Evolutionary conservation across 768 basidiomycete genomes (phyloP).

Genomic region (Mycena polygramma): DNA sequence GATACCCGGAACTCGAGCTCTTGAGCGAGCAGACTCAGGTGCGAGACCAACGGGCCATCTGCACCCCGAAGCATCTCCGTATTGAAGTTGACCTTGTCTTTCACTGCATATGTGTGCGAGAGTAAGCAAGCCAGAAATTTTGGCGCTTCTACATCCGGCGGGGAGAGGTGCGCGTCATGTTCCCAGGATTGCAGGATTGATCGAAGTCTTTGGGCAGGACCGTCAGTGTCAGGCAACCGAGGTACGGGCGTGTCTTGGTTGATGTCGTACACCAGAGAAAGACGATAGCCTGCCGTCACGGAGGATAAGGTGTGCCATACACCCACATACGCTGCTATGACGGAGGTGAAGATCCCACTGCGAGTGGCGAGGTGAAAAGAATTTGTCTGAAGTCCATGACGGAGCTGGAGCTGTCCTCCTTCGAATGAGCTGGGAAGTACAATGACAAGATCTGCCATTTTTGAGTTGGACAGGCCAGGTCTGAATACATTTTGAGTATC

Average conservation of each 20-base stretch:
- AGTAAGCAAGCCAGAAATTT: neutral
- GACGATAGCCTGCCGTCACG: conserved; percentile 1
- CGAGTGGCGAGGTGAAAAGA: neutral
- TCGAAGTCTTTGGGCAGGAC: neutral
- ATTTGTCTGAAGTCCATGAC: neutral
- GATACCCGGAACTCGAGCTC: neutral
- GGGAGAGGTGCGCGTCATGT: no score
- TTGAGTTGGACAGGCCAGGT: neutral
- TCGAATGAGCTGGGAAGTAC: conserved; percentile 1
- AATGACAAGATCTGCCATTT: neutral
- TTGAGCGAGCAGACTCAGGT: neutral
- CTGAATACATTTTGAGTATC: neutral
- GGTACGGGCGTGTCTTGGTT: neutral
- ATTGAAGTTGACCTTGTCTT: neutral
- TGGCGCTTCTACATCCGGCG: neutral
- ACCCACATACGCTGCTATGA: conserved; percentile 4
- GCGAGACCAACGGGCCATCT: neutral
- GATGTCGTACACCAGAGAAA: conserved; percentile 5
- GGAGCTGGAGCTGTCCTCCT: neutral
- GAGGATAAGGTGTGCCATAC: neutral
- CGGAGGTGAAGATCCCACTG: neutral
- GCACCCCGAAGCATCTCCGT: neutral
- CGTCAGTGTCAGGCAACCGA: neutral
- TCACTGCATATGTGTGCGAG: neutral
- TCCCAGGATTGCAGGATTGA: neutral